Evolutionary conservation across 1,139 yeast genomes (phyloP), one percentile per base, ranked within the genome.

Genomic region (Sugiyamaella castrensis): DNA sequence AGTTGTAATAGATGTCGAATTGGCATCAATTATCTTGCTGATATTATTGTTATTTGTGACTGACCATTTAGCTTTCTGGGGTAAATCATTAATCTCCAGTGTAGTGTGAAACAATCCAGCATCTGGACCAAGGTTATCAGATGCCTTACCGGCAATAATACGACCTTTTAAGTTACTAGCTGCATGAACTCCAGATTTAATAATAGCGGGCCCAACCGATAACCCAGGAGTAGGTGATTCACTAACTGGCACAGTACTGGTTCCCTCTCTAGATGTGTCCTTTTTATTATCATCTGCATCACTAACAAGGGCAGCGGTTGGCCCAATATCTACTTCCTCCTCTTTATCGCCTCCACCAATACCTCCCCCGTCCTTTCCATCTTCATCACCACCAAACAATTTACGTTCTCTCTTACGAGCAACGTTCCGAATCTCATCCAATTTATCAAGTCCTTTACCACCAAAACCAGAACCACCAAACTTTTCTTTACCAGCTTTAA

Each of bases 381-480:
- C 65, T 1, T 51, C 61, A 3, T 56, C 64, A 1, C 60, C 62
- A 11, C 59, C 60, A 2, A 47, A 55, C 5, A 50, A 69, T 45
- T 64, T 71, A 54, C 78, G 71, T 60, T 84, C 84, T 43, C 74
- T 61, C 48, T 72, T 74, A 52, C 81, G 73, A 32, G 75, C 76
- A 36, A 73, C 75, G 30, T 82, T 83, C 46, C 98, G 73, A 9
- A 78, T 74, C 46, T 79, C 80, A 53, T 87, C 95, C 42, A 92
- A 71, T 54, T 84, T 84, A 42, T 85, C 95, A 50, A 92, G 74
- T 1, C 98, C 98, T 60, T 86, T 84, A 19, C 98, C 98, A 1
- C 96, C 95, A 71, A 89, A 92, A 0, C 98, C 98, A 47, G 47
- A 44, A 48, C 47, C 46, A 26, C 58, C 49, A 32, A 78, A 73